These are phyloP conservation scores for Crepidotus sp. DNA, from an alignment of 1,284 basidiomycete genomes.

Conservation along the genomic window DNA sequence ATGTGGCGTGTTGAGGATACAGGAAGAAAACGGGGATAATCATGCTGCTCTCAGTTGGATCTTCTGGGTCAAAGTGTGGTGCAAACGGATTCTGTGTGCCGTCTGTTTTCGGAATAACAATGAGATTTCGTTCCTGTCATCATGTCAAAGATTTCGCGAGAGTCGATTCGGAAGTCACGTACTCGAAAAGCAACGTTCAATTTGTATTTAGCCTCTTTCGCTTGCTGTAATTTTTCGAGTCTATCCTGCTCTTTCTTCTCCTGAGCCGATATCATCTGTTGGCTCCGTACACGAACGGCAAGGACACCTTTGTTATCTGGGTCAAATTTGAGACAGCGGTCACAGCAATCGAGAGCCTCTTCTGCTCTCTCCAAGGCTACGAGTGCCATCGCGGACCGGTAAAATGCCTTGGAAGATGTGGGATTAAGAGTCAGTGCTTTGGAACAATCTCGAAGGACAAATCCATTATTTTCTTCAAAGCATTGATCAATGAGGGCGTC, in stretches of 20 bases:
- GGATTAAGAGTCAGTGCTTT: conserved; percentile 57
- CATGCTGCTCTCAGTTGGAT: conserved; percentile 50
- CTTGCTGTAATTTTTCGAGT: conserved; percentile 38
- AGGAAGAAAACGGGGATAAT: conserved; percentile 87
- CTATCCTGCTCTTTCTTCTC: conserved; percentile 43
- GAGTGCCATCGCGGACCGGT: conserved; percentile 73
- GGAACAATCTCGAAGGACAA: conserved; percentile 78
- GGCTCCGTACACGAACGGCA: conserved; percentile 38
- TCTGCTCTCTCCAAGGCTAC: conserved; percentile 62
- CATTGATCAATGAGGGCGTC: conserved; percentile 1
- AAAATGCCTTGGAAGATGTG: conserved; percentile 72
- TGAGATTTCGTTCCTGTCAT: conserved; percentile 56
- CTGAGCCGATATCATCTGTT: conserved; percentile 37
- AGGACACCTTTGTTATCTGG: conserved; percentile 43
- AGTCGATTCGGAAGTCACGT: conserved; percentile 19
- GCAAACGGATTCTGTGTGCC: conserved; percentile 44
- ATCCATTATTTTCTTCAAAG: conserved; percentile 73
- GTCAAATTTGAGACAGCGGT: conserved; percentile 56
- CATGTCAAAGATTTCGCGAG: not conserved
- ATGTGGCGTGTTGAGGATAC: conserved; percentile 84
- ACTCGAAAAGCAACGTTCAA: conserved; percentile 58
- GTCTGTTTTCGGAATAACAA: conserved; percentile 50
- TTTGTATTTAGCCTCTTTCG: conserved; percentile 37
- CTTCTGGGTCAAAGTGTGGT: conserved; percentile 55
- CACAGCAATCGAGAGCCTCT: conserved; percentile 77